Conservation (phyloP, 1,139 yeast genomes). For the Yamadazyma aaseri region DNA sequence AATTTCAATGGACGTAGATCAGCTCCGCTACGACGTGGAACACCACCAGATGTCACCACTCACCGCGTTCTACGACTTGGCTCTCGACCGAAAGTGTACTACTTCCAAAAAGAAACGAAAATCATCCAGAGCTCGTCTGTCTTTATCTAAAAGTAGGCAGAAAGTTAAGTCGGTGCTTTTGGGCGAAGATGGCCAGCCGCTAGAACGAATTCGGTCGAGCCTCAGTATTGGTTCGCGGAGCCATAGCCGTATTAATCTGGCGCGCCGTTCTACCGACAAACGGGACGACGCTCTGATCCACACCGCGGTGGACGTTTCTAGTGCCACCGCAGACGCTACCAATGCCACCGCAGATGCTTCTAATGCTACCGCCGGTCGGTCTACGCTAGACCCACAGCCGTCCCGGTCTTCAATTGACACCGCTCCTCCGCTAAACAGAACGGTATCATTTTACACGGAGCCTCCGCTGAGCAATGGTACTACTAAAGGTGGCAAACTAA, state of each 20-base stretch:
- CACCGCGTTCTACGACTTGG: constrained; percentile 81
- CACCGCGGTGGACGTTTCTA: not conserved
- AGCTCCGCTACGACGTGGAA: constrained; percentile 59
- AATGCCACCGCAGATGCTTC: not conserved
- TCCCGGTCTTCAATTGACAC: constrained; percentile 7
- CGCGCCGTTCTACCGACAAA: not conserved
- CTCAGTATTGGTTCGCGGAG: constrained; percentile 35
- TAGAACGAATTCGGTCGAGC: constrained; percentile 41
- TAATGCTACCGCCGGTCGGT: not conserved
- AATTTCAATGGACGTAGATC: constrained; percentile 68
- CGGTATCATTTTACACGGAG: constrained; percentile 37
- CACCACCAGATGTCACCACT: constrained; percentile 70
- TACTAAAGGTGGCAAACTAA: constrained; percentile 17
- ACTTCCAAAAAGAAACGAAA: constrained; percentile 47
- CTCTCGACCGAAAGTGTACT: constrained; percentile 47
- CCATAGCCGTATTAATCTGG: constrained; percentile 19
- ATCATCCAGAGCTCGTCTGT: constrained; percentile 29
- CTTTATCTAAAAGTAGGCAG: constrained; percentile 46
- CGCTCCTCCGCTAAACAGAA: constrained; percentile 24
- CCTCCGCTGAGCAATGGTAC: constrained; percentile 16
- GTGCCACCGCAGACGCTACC: not conserved
- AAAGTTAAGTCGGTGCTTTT: constrained; percentile 48
- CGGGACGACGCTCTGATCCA: not conserved
- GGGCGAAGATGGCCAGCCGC: constrained; percentile 29
- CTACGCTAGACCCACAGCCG: not conserved